Percentiles rank a stretch among this genome's conserved stretches.
Evolutionary conservation across 495 filamentous ascomycete genomes (phyloP).

Genomic region (Talaromyces nanjingensis): DNA sequence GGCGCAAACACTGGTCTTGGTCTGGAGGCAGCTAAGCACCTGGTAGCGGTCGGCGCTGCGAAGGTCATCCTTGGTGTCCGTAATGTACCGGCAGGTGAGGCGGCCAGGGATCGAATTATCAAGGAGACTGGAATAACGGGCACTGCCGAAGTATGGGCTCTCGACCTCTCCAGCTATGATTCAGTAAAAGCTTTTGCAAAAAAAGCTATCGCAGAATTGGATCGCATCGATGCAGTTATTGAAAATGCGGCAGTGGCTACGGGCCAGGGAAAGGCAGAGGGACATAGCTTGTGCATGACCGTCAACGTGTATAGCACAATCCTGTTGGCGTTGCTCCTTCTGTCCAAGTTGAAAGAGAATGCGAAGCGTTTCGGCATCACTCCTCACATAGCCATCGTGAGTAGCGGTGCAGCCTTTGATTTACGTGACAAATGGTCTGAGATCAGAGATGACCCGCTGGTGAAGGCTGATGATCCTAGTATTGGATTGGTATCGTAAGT

Average conservation of each 20-base stretch:
- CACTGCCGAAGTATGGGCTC: conserved; percentile 46
- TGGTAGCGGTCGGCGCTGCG: conserved; percentile 37
- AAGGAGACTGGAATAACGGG: conserved; percentile 22
- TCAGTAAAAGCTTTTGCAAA: conserved; percentile 20
- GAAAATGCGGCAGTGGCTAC: conserved; percentile 14
- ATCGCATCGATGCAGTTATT: conserved; percentile 15
- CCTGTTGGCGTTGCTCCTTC: conserved; percentile 10
- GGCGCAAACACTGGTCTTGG: conserved; percentile 49
- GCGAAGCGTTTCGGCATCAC: conserved; percentile 11
- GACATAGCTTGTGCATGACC: conserved; percentile 6
- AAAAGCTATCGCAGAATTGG: conserved; percentile 9
- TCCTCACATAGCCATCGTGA: conserved; percentile 12
- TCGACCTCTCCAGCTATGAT: conserved; percentile 19
- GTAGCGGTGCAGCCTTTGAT: conserved; percentile 14
- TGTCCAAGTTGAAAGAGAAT: conserved; percentile 13
- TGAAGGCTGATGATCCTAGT: conserved; percentile 12
- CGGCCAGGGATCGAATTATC: conserved; percentile 27
- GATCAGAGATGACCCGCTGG: conserved; percentile 17
- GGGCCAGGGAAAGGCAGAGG: conserved; percentile 5
- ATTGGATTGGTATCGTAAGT: neutral
- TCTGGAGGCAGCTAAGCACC: conserved; percentile 38
- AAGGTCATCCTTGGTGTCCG: conserved; percentile 51
- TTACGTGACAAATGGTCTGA: conserved; percentile 17
- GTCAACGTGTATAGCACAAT: conserved; percentile 16
- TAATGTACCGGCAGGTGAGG: conserved; percentile 37